These are phyloP conservation scores for Boletus sp. DNA, from an alignment of 1,284 basidiomycete genomes.

Conservation along the genomic window DNA sequence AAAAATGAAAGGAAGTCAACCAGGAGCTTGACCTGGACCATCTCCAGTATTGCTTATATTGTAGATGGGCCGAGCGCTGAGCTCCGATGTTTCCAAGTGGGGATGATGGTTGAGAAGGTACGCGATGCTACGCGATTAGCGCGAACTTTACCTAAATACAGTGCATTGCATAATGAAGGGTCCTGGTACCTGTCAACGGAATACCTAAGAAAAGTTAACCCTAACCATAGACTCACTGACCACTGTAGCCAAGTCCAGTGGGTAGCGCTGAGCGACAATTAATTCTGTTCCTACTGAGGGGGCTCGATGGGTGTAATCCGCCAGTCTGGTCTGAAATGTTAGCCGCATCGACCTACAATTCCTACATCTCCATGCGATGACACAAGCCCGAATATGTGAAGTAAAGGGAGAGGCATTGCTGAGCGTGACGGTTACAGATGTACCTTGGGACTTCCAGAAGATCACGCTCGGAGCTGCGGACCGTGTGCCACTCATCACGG, in stretches of 20 bases:
- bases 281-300: not conserved
- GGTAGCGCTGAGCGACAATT: not conserved
- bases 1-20: slow-evolving; percentile 17
- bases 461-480: no score
- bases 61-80: not conserved
- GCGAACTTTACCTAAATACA: not conserved
- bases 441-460: not conserved
- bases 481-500: no score
- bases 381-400: not conserved
- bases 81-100: not conserved
- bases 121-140: not conserved
- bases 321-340: not conserved
- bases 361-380: not conserved
- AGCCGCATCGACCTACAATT: not conserved
- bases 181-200: no score
- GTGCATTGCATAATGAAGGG: not conserved
- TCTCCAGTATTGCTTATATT: slow-evolving; percentile 8
- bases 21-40: slow-evolving; percentile 16
- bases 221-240: not conserved
- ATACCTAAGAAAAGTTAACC: not conserved
- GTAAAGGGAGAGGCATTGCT: not conserved
- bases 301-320: not conserved
- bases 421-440: not conserved
- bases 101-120: slow-evolving; percentile 8
- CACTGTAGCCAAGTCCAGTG: no score